A percentile compares a stretch with the other conserved stretches of the same genome.
Conservation (phyloP, 345 rosid genomes). For the Durio zibethinus region DNA sequence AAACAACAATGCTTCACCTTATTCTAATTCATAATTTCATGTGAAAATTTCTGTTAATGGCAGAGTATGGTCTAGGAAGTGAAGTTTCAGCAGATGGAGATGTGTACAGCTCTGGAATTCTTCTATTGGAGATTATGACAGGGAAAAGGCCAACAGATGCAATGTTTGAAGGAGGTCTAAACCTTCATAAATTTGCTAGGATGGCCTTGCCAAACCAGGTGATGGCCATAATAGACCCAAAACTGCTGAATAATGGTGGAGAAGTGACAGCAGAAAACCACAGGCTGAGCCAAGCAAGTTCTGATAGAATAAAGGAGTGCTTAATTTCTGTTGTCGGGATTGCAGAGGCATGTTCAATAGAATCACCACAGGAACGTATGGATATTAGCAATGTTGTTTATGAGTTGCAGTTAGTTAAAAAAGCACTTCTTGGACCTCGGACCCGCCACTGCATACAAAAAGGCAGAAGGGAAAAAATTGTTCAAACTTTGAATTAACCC, state of each 20-base stretch:
- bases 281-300: neutral
- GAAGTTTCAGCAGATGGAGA: neutral
- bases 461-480: neutral
- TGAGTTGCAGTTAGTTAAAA: neutral
- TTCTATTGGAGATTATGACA: constrained; percentile 1
- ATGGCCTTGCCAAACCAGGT: constrained; percentile 9
- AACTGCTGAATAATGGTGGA: neutral
- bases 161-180: constrained; percentile 15
- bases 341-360: constrained; percentile 22
- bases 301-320: constrained; percentile 2
- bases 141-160: constrained; percentile 8
- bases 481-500: neutral
- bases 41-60: neutral
- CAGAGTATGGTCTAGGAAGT: constrained; percentile 1
- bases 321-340: neutral
- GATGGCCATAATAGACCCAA: constrained; percentile 16
- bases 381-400: neutral
- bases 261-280: neutral
- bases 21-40: neutral
- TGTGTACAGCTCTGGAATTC: constrained; percentile 2
- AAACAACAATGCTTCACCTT: neutral
- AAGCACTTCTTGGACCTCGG: neutral
- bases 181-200: constrained; percentile 15
- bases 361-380: constrained; percentile 5
- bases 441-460: neutral